phyloP scores from a whole-genome alignment of 1,284 basidiomycete genomes.

The Ceratobasidium sp. region DNA sequence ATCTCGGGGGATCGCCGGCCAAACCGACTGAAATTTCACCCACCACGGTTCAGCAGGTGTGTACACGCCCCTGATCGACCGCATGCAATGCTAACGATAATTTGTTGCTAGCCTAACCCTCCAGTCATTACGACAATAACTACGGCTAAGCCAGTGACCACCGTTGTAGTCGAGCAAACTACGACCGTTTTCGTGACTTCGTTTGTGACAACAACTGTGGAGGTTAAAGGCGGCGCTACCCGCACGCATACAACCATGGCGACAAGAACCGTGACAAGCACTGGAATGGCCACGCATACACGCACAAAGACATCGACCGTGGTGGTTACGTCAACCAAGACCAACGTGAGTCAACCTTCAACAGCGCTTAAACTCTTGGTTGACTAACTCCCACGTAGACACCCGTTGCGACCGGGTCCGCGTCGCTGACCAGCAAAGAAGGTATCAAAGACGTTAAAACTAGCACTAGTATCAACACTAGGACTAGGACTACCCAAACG shows the following conservation, averaged over 20 bases:
- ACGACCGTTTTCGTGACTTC: slow-evolving; percentile 34
- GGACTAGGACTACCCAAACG: not conserved
- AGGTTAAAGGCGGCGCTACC: slow-evolving; percentile 26
- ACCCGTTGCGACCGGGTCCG: not conserved
- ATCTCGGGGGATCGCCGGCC: slow-evolving; percentile 20
- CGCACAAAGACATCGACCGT: slow-evolving; percentile 37
- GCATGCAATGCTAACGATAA: not conserved
- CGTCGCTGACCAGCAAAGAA: slow-evolving; percentile 3
- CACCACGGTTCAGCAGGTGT: slow-evolving; percentile 4
- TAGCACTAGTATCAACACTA: not conserved
- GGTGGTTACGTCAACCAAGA: slow-evolving; percentile 27
- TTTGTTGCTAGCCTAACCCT: slow-evolving; percentile 1
- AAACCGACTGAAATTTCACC: slow-evolving; percentile 7
- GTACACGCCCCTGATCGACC: not conserved
- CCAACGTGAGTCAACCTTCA: slow-evolving; percentile 9
- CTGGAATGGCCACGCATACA: slow-evolving; percentile 45
- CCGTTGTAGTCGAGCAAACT: slow-evolving; percentile 37
- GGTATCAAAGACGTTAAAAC: slow-evolving; percentile 22
- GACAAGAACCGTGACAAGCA: slow-evolving; percentile 35
- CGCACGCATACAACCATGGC: slow-evolving; percentile 33
- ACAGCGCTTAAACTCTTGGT: not conserved
- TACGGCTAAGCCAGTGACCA: slow-evolving; percentile 33
- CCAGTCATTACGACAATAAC: slow-evolving; percentile 35
- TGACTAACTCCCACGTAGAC: not conserved
- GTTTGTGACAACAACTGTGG: slow-evolving; percentile 36